Base-by-base conservation (phyloP, 176 grass and related monocot genomes). In the Cenchrus fungigraminus region DNA sequence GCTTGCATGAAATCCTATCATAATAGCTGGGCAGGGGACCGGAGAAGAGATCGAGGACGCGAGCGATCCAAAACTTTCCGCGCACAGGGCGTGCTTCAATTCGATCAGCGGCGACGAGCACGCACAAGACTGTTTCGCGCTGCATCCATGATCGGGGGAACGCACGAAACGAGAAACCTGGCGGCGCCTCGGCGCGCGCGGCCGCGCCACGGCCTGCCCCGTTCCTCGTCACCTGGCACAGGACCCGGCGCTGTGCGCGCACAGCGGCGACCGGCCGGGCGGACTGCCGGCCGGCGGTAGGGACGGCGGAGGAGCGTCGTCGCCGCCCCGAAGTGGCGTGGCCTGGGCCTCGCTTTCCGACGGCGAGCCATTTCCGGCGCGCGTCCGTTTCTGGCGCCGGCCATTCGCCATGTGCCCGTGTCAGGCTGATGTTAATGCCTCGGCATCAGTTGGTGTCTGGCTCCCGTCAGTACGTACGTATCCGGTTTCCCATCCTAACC, bases 211-310 rank as follows among this genome's bases (percentile, higher is more conserved):
- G 11, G 72, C 3, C 77, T 60, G 59, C 74, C 67, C 14, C 28
- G 50, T 43, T 46, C 58, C 42, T 74, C 88, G 84, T 90, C 79
- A 67, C n/a, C 79, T 60, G 42, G 88, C 64, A 86, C 83, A 50
- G 65, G 15, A 6, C 4, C 29, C 9, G 73, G 32, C 79, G 71
- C 88, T 90, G 84, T 86, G 79, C 66, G 57, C 79, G 79, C 83
- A 90, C 88, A 86, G 83, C 78, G 29, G 45, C 16, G n/a, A 8
- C 22, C 68, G 25, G 43, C 22, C 68, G 25, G 43, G 6, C 1
- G 13, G 4, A 40, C 73, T 7, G 49, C 34, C 57, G 45, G 80
- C 54, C 54, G 40, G 46, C 65, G 28, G 58, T 15, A 45, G 53
- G 15, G 65, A 62, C 44, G 65, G 20, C 32, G 20, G 11, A 40